phyloP scores from a whole-genome alignment of 2,329 filamentous ascomycete genomes.

The Davidsoniella neocaledoniae region DNA sequence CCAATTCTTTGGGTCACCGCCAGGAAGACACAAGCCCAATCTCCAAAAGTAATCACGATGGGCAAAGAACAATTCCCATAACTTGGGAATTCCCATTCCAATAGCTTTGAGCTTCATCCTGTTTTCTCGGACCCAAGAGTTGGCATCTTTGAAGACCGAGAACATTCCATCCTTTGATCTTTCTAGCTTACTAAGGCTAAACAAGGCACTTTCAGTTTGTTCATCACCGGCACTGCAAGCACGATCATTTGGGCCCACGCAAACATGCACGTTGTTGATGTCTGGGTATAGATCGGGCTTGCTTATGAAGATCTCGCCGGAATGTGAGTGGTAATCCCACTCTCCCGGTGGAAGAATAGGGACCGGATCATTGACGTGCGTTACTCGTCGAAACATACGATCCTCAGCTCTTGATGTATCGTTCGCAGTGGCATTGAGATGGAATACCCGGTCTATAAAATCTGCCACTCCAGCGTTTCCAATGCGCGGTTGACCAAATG shows the following conservation, averaged over 20 bases:
- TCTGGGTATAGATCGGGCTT: constrained; percentile 53
- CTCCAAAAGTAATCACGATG: constrained; percentile 97
- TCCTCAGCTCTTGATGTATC: constrained; percentile 18
- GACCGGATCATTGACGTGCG: constrained; percentile 74
- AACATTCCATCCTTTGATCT: not conserved
- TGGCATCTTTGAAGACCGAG: constrained; percentile 13
- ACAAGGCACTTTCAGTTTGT: constrained; percentile 1
- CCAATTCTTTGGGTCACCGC: constrained; percentile 56
- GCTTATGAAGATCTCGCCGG: constrained; percentile 73
- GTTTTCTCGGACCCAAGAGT: constrained; percentile 31
- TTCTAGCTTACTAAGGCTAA: constrained; percentile 3
- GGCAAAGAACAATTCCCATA: constrained; percentile 88
- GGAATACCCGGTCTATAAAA: constrained; percentile 39
- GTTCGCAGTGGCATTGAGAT: constrained; percentile 20
- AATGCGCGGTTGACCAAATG: constrained; percentile 72
- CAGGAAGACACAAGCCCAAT: constrained; percentile 73
- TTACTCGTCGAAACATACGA: constrained; percentile 55
- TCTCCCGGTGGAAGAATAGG: constrained; percentile 71
- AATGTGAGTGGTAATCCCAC: constrained; percentile 77
- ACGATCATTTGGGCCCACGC: constrained; percentile 53
- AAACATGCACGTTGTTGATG: constrained; percentile 51
- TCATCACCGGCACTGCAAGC: constrained; percentile 49
- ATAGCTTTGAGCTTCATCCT: constrained; percentile 5
- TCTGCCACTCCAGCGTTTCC: constrained; percentile 39
- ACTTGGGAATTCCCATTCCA: constrained; percentile 26